A percentile compares a stretch with the other conserved stretches of the same genome.
Evolutionary conservation across 116 monocot genomes (phyloP).

Genomic region (Iris pallida): DNA sequence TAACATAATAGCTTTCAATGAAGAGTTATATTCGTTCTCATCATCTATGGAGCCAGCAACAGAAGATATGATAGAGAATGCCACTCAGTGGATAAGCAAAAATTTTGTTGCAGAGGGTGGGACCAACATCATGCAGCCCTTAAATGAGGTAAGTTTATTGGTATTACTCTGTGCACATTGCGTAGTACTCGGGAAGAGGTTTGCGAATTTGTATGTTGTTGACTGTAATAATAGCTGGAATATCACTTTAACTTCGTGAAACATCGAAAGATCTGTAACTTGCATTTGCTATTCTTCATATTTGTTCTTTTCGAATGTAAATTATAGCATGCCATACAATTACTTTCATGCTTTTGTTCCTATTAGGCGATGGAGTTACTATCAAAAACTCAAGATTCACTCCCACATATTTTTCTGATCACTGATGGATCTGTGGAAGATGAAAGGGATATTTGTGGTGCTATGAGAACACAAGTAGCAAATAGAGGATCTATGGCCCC

Average conservation of each 20-base stretch:
- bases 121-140: slow-evolving; percentile 54
- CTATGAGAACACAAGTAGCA: slow-evolving; percentile 27
- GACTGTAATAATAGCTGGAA: not conserved
- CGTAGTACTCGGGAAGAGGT: not conserved
- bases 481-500: slow-evolving; percentile 38
- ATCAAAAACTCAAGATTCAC: slow-evolving; percentile 29
- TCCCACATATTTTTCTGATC: slow-evolving; percentile 70
- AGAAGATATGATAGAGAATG: slow-evolving; percentile 45
- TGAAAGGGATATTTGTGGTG: slow-evolving; percentile 59
- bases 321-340: too few species aligned
- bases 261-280: not conserved
- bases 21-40: slow-evolving; percentile 59
- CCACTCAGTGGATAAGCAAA: slow-evolving; percentile 53
- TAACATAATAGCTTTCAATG: slow-evolving; percentile 72
- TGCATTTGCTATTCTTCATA: not conserved
- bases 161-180: not conserved
- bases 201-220: not conserved
- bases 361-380: slow-evolving; percentile 52
- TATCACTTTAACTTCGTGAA: not conserved
- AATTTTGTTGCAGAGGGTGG: slow-evolving; percentile 72
- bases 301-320: not conserved
- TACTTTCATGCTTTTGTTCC: not conserved
- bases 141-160: slow-evolving; percentile 52
- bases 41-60: slow-evolving; percentile 55
- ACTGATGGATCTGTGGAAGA: slow-evolving; percentile 91